Base-by-base conservation (phyloP, 768 basidiomycete genomes). In the Paxillus involutus region DNA sequence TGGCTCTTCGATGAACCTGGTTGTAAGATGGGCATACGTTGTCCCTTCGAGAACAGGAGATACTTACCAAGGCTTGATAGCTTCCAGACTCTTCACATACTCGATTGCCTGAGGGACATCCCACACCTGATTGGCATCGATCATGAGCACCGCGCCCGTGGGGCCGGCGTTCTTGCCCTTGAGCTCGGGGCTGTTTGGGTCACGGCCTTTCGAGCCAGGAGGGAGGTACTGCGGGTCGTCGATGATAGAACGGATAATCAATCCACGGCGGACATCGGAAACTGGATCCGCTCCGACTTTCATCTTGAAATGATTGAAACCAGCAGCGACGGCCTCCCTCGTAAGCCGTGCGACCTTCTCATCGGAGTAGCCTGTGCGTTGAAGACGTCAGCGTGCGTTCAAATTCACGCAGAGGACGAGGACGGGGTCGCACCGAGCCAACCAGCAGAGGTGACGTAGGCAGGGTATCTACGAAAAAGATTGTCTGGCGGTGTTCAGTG, bases 291-390 rank as follows among this genome's bases (percentile, higher is more conserved):
- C 87, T 49, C 96, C 96, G 59, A 98, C 96, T 76, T 98, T 98
- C 87, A 98, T 94, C 75, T 98, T 98, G 83, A 98, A 98, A 75
- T 97, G 94, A 74, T 92, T 96, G 82, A 98, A 98, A 19, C 95
- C 95, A 42, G 81, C 83, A 21, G 80, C 72, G 48, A 98, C 78
- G 32, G 94, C 91, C 66, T 94, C 91, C 63, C 85, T 85, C 9
- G 93, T 97, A 48, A 98, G 80, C 8, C 85, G 80, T 1, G 84
- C 81, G 24, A 98, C 85, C 67, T 97, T 97, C 68, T 96, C 94
- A 67, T 98, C 94, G 16, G 81, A 84, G 73, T 98, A 98, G 3
- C 94, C 89, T 84, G 24, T 47, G 26, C 12, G 11, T 56, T 40
- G 36, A 6, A 40, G 26, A 26, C 29, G 35, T 71, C 43, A 67